Evolutionary conservation across 2,329 filamentous ascomycete genomes (phyloP), one percentile per base, ranked within the genome.

Genomic region (Colletotrichum acutatum): DNA sequence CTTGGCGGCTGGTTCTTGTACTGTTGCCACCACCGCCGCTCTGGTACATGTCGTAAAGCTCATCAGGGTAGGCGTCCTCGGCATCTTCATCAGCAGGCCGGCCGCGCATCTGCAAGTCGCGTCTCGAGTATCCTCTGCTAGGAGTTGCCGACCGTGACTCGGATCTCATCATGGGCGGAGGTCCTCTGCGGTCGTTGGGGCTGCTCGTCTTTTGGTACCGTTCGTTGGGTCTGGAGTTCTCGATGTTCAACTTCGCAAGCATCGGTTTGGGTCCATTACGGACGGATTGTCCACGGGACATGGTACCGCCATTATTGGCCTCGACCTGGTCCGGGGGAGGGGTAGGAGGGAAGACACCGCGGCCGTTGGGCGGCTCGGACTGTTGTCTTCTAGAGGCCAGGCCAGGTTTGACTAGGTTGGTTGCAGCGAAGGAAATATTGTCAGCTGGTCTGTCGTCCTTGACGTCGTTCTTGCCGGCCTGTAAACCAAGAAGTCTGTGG

Each of bases 321-420:
- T 92, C 93, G 76, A 98, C 95, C 74, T 90, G 90, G 86, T 99
- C 97, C 6, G 97, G 97, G 7, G 97, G 97, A 53, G 97, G 97
- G n/a, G 97, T 98, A n/a, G 97, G 97, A 22, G 97, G 97, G 85
- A 98, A 98, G 75, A 96, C 90, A 78, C 94, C 94, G 78, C 95
- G 91, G 11, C 71, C 71, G 80, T 90, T 90, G 0, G 94, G 94
- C 9, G 95, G 94, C 79, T 97, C 95, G 22, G 94, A 97, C 79
- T 97, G 94, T 78, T 97, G 94, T 78, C 93, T 90, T 76, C 94
- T 91, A 79, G 93, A 96, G 77, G 90, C 89, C 42, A 98, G 86
- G 62, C 93, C 94, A 37, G 94, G 93, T 81, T 97, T 97, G 74
- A 98, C 96, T 9, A 98, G 90, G 78, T 98, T 98, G 52, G 95